Evolutionary conservation across 2,329 filamentous ascomycete species (phyloP), one percentile per base, ranked within the genome.

Genomic region (Paracoccidioides brasiliensis): DNA sequence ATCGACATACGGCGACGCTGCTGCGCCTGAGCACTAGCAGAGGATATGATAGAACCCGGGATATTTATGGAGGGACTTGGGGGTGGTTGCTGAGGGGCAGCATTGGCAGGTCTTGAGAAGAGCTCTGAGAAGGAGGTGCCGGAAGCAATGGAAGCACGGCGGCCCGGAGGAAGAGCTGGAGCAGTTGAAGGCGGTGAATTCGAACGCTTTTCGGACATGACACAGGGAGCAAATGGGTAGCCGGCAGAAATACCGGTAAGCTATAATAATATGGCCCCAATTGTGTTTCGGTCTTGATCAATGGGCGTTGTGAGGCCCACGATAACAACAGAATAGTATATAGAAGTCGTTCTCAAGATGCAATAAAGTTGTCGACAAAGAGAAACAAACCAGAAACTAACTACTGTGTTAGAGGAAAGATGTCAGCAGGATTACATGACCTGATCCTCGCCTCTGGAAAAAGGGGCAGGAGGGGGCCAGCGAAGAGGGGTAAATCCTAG

Each of bases 1-100:
- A 90, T 80, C 46, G 86, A 90, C 61, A 90, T 79, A 57, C 86
- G 83, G 57, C 82, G 81, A 49, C 63, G 61, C 59, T 80, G 79
- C 60, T 78, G 74, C 55, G 83, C 67, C 59, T 80, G 76, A 33
- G 76, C 70, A 57, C 73, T 74, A 53, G 75, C 73, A 71, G 61
- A 72, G 65, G 76, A 72, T 58, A 66, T 63, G 62, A 62, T 54
- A 8, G 59, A 46, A 37, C 59, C 48, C 33, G 57, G 57, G 15
- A 55, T 55, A 53, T 78, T 77, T 63, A 75, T 78, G 7, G 61
- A 81, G 74, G 59, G 77, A 74, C 67, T 83, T 57, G 85, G 75
- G 64, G 66, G 64, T 54, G 69, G 64, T 58, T 72, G 56, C 0
- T 57, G 61, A 46, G 49, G 58, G 45, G 9, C 55, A 22, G 45